Conservation (phyloP, 2,329 filamentous ascomycete genomes). For the Leptographium procerum region DNA sequence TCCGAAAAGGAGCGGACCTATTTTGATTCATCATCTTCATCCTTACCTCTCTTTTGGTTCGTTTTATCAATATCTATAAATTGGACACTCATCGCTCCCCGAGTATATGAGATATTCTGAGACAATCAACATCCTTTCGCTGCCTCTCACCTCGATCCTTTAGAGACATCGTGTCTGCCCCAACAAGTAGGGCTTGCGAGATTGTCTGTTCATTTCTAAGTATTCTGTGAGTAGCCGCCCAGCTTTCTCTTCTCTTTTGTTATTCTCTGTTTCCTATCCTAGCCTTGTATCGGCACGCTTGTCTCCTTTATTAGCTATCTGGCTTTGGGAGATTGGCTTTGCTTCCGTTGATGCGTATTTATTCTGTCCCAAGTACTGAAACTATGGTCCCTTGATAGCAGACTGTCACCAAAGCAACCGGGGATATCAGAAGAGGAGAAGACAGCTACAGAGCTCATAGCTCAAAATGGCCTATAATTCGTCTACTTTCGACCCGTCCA, state of each 20-base stretch:
- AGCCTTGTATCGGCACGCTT: not conserved
- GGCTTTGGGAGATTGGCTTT: not conserved
- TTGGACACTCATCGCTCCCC: too few species aligned
- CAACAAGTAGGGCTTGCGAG: not conserved
- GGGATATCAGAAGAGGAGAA: not conserved
- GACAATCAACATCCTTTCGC: too few species aligned
- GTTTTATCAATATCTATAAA: not conserved
- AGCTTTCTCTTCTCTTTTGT: not conserved
- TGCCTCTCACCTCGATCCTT: not conserved
- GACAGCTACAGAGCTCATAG: not conserved
- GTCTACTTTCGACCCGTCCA: constrained; percentile 24
- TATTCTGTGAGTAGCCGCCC: not conserved
- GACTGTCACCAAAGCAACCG: too few species aligned
- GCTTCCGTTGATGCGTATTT: not conserved
- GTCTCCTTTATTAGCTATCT: not conserved
- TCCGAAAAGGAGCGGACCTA: not conserved
- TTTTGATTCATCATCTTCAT: not conserved
- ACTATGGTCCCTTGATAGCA: too few species aligned
- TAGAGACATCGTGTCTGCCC: not conserved
- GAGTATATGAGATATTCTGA: too few species aligned
- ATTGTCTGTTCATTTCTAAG: not conserved
- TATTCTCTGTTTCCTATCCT: not conserved
- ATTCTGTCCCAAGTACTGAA: not conserved
- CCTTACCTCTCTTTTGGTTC: not conserved
- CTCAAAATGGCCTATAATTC: constrained; percentile 7